Evolutionary conservation across 148 eudicot species (phyloP).

Genomic region (Rhododendron henanense): DNA sequence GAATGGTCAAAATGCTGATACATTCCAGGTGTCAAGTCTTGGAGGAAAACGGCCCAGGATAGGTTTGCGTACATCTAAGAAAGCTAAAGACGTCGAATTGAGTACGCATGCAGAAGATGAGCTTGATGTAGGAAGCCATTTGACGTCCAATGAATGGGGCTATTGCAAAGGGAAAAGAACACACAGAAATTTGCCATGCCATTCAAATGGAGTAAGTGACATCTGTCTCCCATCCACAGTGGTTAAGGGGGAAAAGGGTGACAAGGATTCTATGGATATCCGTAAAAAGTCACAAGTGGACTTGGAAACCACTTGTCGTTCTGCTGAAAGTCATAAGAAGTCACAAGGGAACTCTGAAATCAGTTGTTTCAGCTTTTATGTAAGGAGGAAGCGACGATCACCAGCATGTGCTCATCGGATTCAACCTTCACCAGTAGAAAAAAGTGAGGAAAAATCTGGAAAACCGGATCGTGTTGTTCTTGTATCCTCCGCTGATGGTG

Average conservation of each 20-base stretch:
- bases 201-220: slow-evolving; percentile 15
- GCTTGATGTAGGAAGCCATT: slow-evolving; percentile 6
- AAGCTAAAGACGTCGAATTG: slow-evolving; percentile 13
- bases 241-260: slow-evolving; percentile 13
- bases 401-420: slow-evolving; percentile 23
- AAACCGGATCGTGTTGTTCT: slow-evolving; percentile 6
- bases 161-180: slow-evolving; percentile 50
- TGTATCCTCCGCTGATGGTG: slow-evolving; percentile 9
- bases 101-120: slow-evolving; percentile 5
- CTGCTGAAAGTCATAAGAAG: slow-evolving; percentile 13
- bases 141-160: slow-evolving; percentile 25
- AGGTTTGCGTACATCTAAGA: slow-evolving; percentile 6
- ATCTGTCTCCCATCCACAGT: slow-evolving; percentile 1
- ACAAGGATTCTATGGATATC: slow-evolving; percentile 14
- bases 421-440: slow-evolving; percentile 13
- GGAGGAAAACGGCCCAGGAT: slow-evolving; percentile 1
- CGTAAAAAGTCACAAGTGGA: slow-evolving; percentile 17
- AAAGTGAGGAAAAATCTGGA: slow-evolving; percentile 5
- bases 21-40: slow-evolving; percentile 4
- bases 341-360: slow-evolving; percentile 18
- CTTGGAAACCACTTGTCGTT: slow-evolving; percentile 11
- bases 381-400: slow-evolving; percentile 32
- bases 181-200: slow-evolving; percentile 4
- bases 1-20: slow-evolving; percentile 2
- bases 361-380: slow-evolving; percentile 17